These are phyloP conservation scores for Salvia hispanica DNA, from an alignment of 257 asterid genomes.

Conservation along the genomic window DNA sequence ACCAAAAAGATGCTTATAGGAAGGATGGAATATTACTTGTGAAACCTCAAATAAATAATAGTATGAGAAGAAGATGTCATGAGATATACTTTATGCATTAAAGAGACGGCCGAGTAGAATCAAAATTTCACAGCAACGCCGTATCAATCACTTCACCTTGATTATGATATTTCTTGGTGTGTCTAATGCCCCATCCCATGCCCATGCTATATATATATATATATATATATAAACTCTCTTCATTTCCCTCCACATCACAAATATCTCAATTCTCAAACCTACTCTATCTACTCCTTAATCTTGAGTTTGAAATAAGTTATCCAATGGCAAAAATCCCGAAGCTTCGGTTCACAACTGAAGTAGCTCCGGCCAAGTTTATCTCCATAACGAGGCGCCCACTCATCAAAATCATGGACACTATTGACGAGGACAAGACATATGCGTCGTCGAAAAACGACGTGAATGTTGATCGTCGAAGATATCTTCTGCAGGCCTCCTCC, in stretches of 20 bases:
- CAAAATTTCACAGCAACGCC: constrained; percentile 32
- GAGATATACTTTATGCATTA: constrained; percentile 27
- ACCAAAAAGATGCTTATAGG: no score
- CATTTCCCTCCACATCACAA: constrained; percentile 23
- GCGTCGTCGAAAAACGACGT: constrained; percentile 11
- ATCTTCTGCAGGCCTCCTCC: constrained; percentile 28
- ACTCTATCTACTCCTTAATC: not conserved
- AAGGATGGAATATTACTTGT: no score
- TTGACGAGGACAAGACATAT: constrained; percentile 59
- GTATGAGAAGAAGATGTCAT: no score
- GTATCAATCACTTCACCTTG: constrained; percentile 34
- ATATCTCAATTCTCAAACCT: no score
- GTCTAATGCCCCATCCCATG: no score
- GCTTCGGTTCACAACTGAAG: constrained; percentile 52
- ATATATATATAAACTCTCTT: constrained; percentile 37
- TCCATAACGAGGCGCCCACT: constrained; percentile 45
- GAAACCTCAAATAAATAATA: no score
- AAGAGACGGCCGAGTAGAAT: constrained; percentile 35
- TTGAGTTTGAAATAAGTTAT: not conserved
- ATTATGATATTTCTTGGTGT: constrained; percentile 31
- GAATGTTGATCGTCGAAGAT: constrained; percentile 23
- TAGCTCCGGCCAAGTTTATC: constrained; percentile 56
- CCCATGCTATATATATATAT: no score
- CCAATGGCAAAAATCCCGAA: constrained; percentile 46
- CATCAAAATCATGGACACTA: constrained; percentile 49